Evolutionary conservation across 805 yeast species (phyloP), one percentile per base, ranked within the genome.

Genomic region (Myxozyma kluyveri): DNA sequence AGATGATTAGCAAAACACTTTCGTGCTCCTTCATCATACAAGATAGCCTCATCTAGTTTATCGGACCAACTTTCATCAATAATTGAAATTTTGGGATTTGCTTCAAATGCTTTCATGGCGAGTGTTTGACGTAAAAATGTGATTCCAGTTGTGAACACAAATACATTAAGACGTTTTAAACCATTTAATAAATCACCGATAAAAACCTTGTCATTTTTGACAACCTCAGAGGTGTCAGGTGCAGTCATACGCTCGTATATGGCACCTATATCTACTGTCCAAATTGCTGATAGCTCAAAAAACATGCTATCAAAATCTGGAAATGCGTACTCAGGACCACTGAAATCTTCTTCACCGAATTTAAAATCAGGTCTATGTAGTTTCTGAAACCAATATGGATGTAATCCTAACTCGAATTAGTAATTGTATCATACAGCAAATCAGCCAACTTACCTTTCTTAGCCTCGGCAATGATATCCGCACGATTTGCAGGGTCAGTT

Each of bases 381-480:
- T 2, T 83, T 69, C 42, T 76, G 77, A 64, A 82, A 86, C 88
- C 90, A 84, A 65, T 85, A 79, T 0, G 96, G 96, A 66, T 88
- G 82, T 26, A 91, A 69, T 0, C 97, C 46, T 37, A n/a, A 17
- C n/a, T 17, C 1, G 17, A 5, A 18, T 36, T 44, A 44, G 42
- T 5, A 18, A 18, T 17, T 9, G 35, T 2, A 4, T 22, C 36
- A 40, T 36, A 14, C 39, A 40, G 23, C 14, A 14, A 29, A 14
- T 29, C 22, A 14, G 4, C 9, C 10, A 31, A 3, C 17, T 14
- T 18, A 36, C 48, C 97, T 56, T 80, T 81, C 3, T 66, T 67
- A 0, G 96, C 84, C 65, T 88, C 96, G 62, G 88, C 95, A 2
- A 83, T 72, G 0, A 87, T 81, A 60, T 88, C 96, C 1, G 86